These are phyloP conservation scores for Hamamelis virginiana DNA, from an alignment of 164 flowering plant genomes.

Conservation along the genomic window DNA sequence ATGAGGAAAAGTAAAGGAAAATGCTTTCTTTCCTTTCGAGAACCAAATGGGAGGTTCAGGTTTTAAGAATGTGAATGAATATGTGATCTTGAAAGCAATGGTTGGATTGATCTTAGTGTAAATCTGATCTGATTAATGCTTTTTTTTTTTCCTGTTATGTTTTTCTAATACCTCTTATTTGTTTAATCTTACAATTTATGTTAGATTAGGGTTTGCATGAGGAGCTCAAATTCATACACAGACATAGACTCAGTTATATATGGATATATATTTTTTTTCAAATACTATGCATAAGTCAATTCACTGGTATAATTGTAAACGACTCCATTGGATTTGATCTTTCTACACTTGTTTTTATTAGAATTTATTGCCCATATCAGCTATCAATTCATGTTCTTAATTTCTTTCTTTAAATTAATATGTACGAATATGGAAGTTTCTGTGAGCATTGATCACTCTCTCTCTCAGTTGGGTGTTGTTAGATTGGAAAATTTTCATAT, in stretches of 20 bases:
- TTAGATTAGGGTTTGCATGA: background rate
- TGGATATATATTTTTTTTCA: background rate
- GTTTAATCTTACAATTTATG: background rate
- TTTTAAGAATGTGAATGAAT: too few species aligned
- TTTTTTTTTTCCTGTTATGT: background rate
- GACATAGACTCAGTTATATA: too few species aligned
- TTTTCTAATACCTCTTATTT: background rate
- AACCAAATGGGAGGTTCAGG: background rate
- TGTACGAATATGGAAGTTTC: background rate
- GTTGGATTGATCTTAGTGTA: too few species aligned
- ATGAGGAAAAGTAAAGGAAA: background rate
- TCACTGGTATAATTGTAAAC: background rate
- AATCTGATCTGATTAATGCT: background rate
- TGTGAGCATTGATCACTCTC: background rate
- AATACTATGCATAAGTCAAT: background rate
- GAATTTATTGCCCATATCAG: too few species aligned
- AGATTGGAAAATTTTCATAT: background rate
- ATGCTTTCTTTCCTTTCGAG: background rate
- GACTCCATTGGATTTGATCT: background rate
- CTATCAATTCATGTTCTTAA: too few species aligned
- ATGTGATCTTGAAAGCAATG: too few species aligned
- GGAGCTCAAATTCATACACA: background rate
- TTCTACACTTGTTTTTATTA: background rate
- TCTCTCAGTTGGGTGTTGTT: background rate
- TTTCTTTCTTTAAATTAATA: background rate